Conservation (phyloP, 805 yeast species). For the Metschnikowia proteae region DNA sequence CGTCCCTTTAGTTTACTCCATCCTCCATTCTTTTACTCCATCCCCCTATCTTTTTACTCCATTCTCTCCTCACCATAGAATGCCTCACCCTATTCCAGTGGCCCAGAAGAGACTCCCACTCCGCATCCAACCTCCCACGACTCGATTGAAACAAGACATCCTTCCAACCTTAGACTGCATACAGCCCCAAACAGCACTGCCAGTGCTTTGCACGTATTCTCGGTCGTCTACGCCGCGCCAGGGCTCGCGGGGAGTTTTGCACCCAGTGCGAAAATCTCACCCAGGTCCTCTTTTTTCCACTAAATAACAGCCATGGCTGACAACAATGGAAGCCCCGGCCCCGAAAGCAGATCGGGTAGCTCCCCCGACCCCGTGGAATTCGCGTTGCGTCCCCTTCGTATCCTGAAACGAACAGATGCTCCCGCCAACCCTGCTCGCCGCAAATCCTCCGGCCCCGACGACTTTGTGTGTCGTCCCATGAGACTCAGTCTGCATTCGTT, state of each 20-base stretch:
- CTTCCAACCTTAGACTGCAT: too few relatives aligned
- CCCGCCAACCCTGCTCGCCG: background rate
- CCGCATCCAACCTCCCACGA: too few relatives aligned
- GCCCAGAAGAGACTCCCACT: too few relatives aligned
- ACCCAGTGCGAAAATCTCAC: conserved; percentile 9
- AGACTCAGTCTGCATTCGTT: conserved; percentile 21
- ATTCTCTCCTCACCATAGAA: too few relatives aligned
- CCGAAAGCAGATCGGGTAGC: background rate
- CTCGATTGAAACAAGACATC: too few relatives aligned
- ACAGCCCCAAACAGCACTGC: too few relatives aligned
- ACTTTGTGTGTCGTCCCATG: conserved; percentile 39
- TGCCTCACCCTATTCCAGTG: too few relatives aligned
- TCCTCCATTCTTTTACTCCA: too few relatives aligned
- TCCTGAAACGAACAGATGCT: conserved; percentile 11
- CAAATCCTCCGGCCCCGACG: conserved; percentile 18
- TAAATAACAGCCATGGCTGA: background rate
- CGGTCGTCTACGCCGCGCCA: background rate
- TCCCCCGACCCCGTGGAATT: conserved; percentile 7
- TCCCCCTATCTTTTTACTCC: too few relatives aligned
- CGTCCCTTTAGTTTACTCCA: too few relatives aligned
- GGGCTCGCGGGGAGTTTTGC: conserved; percentile 4
- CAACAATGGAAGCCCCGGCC: background rate
- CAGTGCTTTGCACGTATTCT: background rate
- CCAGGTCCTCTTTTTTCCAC: background rate
- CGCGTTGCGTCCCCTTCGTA: conserved; percentile 15